Base-by-base conservation (phyloP, 306 rosid species). In the Alnus rubra region DNA sequence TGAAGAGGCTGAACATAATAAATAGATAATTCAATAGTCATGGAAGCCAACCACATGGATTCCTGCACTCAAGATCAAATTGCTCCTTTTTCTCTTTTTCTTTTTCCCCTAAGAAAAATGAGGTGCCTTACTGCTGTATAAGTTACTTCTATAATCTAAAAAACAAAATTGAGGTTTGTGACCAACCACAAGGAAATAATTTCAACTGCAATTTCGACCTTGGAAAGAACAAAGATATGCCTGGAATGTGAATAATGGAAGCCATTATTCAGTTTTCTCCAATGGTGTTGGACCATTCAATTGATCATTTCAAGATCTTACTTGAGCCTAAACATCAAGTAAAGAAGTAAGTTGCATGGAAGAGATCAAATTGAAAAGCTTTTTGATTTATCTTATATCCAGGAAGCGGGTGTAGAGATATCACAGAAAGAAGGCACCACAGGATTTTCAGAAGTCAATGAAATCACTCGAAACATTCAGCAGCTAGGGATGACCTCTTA, bases 351-450 rank as follows among this genome's bases (percentile, higher is more conserved):
- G 51, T 68, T 4, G 1, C 51, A 68, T 42, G 30, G 51, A 75
- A 12, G 16, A 13, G 11, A 55, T 42, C 15, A 56, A 75, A 14
- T n/a, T 49, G 1, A 51, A 12, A 52, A 71, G 56, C 3, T 15
- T 65, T 23, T 55, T 31, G 16, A 53, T 82, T 69, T n/a, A 2
- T 44, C 73, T 80, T 31, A 76, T 28, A 55, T 69, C 58, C 80
- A 82, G 87, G 89, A 53, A 58, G 7, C 62, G 28, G 65, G 75
- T 51, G 49, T 15, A 30, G 86, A 80, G 74, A 69, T 59, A 65
- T 52, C 59, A 45, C 51, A 42, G 35, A n/a, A 39, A 58, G 69
- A 74, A 63, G 62, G 72, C 19, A 47, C 49, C 16, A 49, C 19
- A 4, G 33, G 48, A 18, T n/a, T 76, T 50, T 45, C 65, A 55